Evolutionary conservation across 441 rosid genomes (phyloP).

Genomic region (Populus hybrid): DNA sequence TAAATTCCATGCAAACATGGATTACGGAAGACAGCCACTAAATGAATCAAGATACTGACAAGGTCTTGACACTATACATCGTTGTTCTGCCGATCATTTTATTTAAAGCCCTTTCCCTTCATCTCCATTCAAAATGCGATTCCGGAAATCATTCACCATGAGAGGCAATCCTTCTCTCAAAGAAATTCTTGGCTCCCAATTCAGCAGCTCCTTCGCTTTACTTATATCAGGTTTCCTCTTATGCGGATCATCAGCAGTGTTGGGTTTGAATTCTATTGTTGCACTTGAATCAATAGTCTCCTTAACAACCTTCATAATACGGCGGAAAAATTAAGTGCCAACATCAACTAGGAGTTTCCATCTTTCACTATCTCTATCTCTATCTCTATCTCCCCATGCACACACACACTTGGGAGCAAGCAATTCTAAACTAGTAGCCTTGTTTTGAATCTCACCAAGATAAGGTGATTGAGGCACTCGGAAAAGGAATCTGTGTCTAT

Average conservation of each 20-base stretch:
- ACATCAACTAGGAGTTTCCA: background rate
- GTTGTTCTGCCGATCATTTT: constrained; percentile 9
- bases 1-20: constrained; percentile 15
- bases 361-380: too few species aligned
- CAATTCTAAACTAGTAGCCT: background rate
- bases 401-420: background rate
- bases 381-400: background rate
- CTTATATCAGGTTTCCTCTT: constrained; percentile 92
- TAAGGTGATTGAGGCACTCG: background rate
- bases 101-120: constrained; percentile 62
- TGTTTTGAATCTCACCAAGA: background rate
- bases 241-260: constrained; percentile 96
- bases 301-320: constrained; percentile 63
- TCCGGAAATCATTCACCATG: constrained; percentile 91
- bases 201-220: constrained; percentile 85
- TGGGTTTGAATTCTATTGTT: constrained; percentile 78
- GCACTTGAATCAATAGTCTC: constrained; percentile 92
- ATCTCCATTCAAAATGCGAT: constrained; percentile 85
- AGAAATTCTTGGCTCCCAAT: constrained; percentile 89
- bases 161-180: constrained; percentile 84
- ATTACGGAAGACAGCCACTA: constrained; percentile 4
- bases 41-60: constrained; percentile 29
- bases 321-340: background rate
- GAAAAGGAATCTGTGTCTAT: background rate
- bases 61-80: constrained; percentile 44